phyloP scores from a whole-genome alignment of 2,329 filamentous ascomycete genomes.

The Nigrospora osmanthi region DNA sequence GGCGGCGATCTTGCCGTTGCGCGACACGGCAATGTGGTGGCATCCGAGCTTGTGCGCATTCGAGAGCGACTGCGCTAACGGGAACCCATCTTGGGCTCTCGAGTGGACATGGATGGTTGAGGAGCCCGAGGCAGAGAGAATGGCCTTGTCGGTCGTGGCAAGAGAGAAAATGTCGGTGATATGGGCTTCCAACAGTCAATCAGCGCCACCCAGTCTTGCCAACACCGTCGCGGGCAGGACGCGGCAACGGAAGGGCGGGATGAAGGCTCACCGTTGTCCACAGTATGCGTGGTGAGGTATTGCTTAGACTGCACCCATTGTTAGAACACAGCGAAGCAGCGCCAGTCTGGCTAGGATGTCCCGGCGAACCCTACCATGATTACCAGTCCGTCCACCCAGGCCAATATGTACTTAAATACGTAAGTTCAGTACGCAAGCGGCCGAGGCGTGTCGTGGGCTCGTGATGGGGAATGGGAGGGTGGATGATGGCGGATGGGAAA shows the following conservation, averaged over 20 bases:
- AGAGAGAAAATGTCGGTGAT: slow-evolving; percentile 78
- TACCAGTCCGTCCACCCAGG: slow-evolving; percentile 9
- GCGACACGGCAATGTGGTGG: slow-evolving; percentile 74
- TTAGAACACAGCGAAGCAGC: background rate
- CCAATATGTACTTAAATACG: background rate
- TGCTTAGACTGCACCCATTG: slow-evolving; percentile 76
- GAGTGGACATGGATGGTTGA: slow-evolving; percentile 76
- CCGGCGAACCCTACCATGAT: slow-evolving; percentile 25
- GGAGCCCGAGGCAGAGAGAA: slow-evolving; percentile 80
- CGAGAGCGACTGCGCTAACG: slow-evolving; percentile 70
- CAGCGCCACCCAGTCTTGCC: background rate
- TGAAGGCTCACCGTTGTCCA: slow-evolving; percentile 64
- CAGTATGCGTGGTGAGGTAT: slow-evolving; percentile 88
- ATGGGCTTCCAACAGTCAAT: slow-evolving; percentile 50
- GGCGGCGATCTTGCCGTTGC: slow-evolving; percentile 63
- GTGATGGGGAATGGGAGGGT: too few species aligned
- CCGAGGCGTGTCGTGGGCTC: too few species aligned
- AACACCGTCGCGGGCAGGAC: slow-evolving; percentile 2
- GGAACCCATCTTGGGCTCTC: slow-evolving; percentile 62
- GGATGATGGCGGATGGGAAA: slow-evolving; percentile 9
- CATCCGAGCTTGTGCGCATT: slow-evolving; percentile 81
- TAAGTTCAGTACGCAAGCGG: too few species aligned
- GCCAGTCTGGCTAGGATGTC: background rate
- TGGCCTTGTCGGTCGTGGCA: slow-evolving; percentile 62
- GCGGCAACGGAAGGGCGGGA: slow-evolving; percentile 2